Base-by-base conservation (phyloP, 495 filamentous ascomycete genomes). In the Cetradonia linearis region DNA sequence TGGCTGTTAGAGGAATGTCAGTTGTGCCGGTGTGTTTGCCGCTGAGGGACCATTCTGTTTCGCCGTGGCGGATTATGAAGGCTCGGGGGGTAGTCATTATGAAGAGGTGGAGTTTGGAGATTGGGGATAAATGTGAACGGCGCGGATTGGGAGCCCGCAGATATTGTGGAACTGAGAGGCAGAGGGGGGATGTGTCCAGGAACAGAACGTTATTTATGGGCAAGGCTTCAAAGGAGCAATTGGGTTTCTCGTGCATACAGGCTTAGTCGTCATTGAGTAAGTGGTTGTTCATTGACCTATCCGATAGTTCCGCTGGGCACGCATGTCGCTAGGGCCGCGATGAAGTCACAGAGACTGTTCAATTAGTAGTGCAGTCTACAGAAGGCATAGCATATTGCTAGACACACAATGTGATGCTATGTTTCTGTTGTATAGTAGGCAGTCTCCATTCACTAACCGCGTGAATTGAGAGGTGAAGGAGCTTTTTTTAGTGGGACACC, bases 11-110 rank as follows among this genome's bases (percentile, higher is more conserved):
- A 0, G 89, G 83, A 25, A 98, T 84, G 63, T 98, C 93, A 30
- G 86, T 89, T 30, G 74, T 80, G 52, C 92, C 88, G 0, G 93
- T 98, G 75, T 98, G 92, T 27, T 86, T 83, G 60, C 91, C 93
- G 67, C 88, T 90, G 42, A 96, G 81, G 2, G 91, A 96, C 93
- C 93, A 98, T 78, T 94, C 89, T 3, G 93, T 98, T 73, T 98
- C 93, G 73, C 86, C 86, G 69, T 98, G 93, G 64, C 93, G 88
- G 74, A 93, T 77, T 61, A 98, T 86, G 79, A 96, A 96, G 71
- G 91, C 86, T 54, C 91, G 81, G 6, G 93, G 91, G 11, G 86
- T 82, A 4, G 73, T 69, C 80, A 84, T 83, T 8, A 48, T 57
- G 49, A 20, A 5, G n/a, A 28, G 25, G 59, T 27, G 40, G 49